These are phyloP conservation scores for Cystobasidium onofrii DNA, from an alignment of 768 basidiomycete genomes.

Conservation along the genomic window DNA sequence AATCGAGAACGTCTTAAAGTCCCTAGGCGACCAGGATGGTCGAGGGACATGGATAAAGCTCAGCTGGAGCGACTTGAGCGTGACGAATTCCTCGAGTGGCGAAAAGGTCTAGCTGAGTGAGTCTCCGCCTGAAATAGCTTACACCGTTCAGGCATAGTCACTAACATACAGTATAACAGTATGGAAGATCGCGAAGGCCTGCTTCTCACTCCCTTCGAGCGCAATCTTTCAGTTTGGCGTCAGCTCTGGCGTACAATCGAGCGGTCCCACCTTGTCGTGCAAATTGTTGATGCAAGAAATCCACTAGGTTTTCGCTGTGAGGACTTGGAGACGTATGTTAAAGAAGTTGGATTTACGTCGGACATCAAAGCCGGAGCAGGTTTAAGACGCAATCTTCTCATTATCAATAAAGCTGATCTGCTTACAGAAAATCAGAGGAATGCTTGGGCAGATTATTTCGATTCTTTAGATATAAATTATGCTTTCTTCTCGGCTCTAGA, in stretches of 20 bases:
- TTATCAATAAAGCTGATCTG: conserved; percentile 94
- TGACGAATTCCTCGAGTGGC: conserved; percentile 84
- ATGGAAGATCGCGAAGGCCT: conserved; percentile 77
- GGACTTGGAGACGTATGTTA: conserved; percentile 76
- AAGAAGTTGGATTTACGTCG: conserved; percentile 53
- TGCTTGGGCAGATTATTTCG: conserved; percentile 88
- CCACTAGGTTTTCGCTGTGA: conserved; percentile 86
- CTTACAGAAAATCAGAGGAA: conserved; percentile 77
- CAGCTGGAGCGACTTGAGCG: conserved; percentile 84
- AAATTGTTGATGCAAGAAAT: conserved; percentile 94
- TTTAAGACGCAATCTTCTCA: conserved; percentile 62
- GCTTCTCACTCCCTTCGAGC: conserved; percentile 90
- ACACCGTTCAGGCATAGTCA: neutral
- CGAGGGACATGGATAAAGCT: conserved; percentile 61
- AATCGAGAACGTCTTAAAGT: conserved; percentile 71
- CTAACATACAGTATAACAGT: conserved; percentile 1
- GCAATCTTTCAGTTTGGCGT: conserved; percentile 96
- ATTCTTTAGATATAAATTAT: conserved; percentile 62
- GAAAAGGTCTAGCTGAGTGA: conserved; percentile 80
- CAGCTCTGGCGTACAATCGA: conserved; percentile 97
- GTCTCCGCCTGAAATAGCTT: conserved; percentile 44
- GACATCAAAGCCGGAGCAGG: conserved; percentile 48
- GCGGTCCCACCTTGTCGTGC: conserved; percentile 83
- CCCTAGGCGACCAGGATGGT: conserved; percentile 77
- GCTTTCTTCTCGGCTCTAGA: conserved; percentile 91